Evolutionary conservation across 1,284 basidiomycete species (phyloP), one percentile per base, ranked within the genome.

Genomic region (Fereydounia khargensis): DNA sequence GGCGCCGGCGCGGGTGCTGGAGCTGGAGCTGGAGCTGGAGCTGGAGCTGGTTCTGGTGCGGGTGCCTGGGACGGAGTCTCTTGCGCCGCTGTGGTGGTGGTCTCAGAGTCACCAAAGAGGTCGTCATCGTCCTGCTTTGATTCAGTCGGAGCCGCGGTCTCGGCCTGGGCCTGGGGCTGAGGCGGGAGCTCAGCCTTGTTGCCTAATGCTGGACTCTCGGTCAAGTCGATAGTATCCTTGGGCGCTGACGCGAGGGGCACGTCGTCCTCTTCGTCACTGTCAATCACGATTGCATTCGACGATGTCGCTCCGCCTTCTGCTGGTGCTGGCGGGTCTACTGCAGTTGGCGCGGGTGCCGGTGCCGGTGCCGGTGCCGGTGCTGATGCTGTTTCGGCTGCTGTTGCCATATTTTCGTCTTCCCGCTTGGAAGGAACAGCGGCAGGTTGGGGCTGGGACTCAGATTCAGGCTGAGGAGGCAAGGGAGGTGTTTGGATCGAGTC

Each of bases 261-360:
- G 19, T 62, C 59, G 39, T 62, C 59, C 30, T 62, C 42, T 13
- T 42, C 58, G 34, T 59, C 51, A 27, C 50, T 53, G 27, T 62
- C 59, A 20, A 62, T 62, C 20, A 62, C 50, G 14, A 57, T 62
- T 14, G 54, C 59, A 35, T 50, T 54, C 3, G 35, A 22, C 5
- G 21, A 25, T 4, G 17, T 19, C 4, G 16, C 33, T 20, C 23
- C 42, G 9, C 41, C 22, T 22, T 42, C 39, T 0, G 18, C 14
- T 4, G 28, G 36, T 18, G 22, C 19, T 16, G 36, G 27, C 17
- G 13, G 14, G 13, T 32, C 34, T 4, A 22, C 11, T 23, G 6
- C 35, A 7, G 22, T n/a, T 13, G 6, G 4, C 10, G 23, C 18
- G 4, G 37, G 16, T 13, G 16, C 37, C 19, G 5, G 4, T 28